Evolutionary conservation across 2,329 filamentous ascomycete species (phyloP), one percentile per base, ranked within the genome.

Genomic region (Cercospora beticola): DNA sequence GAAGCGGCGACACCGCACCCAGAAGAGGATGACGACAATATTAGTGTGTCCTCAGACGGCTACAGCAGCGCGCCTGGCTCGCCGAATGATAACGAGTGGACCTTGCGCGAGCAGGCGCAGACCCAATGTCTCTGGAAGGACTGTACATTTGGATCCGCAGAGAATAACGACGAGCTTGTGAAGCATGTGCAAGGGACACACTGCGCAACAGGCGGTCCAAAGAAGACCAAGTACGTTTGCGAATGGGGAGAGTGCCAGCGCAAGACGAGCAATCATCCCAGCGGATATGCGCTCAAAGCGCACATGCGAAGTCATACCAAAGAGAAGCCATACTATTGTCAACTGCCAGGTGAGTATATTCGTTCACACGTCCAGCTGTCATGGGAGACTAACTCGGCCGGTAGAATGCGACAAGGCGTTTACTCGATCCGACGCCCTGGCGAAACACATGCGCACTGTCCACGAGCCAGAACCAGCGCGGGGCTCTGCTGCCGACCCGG

Each of bases 251-350:
- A 94, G 73, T 99, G 95, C 79, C 86, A 86, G 64, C 84, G 94
- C 70, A 98, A 97, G 82, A 93, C 93, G 68, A 89, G 95, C 81
- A 89, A 92, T 18, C 95, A 99, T 81, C 94, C 94, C 1, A 97
- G 93, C 76, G 95, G 93, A 2, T 99, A 99, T 82, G 95, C 95
- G 4, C 83, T 99, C 72, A 94, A 97, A 79, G 95, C 95, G 9
- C 95, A 99, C 78, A 97, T 99, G 94, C 87, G 95, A 74, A 97
- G 94, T 78, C 95, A 99, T 79, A 99, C 95, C 1, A 88, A 95
- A 77, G 95, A 99, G 85, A 99, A 99, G 82, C 95, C 95, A 0
- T 98, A 98, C 79, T 97, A 97, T 82, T 99, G 95, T 81, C 92
- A 93, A 31, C 82, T 99, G 49, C 95, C 95, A 67, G 94, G 94